Percentiles rank a stretch among this genome's conserved stretches.
phyloP scores from a whole-genome alignment of 176 grass and related monocot species.

The Areca catechu region DNA sequence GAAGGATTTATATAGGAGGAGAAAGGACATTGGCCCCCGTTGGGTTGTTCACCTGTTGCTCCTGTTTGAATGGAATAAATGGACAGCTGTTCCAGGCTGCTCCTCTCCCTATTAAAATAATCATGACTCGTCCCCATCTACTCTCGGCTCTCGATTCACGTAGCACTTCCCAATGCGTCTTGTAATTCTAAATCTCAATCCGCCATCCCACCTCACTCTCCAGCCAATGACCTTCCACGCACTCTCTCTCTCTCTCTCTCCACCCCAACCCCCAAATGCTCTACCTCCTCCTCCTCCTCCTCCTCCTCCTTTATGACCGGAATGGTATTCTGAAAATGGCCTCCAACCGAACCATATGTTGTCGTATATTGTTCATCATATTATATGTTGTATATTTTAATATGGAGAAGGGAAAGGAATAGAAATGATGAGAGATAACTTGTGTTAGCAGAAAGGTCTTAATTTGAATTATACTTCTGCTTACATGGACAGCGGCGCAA shows the following conservation, averaged over 20 bases:
- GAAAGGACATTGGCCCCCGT: conserved; percentile 4
- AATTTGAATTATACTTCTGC: too few relatives aligned
- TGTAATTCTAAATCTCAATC: conserved; percentile 41
- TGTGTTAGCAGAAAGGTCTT: too few relatives aligned
- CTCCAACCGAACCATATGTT: too few relatives aligned
- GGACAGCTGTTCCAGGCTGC: conserved; percentile 25
- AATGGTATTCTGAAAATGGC: too few relatives aligned
- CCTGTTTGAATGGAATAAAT: conserved; percentile 69
- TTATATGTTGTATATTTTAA: too few relatives aligned
- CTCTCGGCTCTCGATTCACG: conserved; percentile 3
- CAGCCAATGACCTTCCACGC: conserved; percentile 30
- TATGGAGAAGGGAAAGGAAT: too few relatives aligned
- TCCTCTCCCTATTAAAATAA: conserved; percentile 8
- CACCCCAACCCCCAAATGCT: too few relatives aligned
- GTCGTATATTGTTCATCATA: too few relatives aligned
- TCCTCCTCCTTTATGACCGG: too few relatives aligned
- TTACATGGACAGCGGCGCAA: too few relatives aligned
- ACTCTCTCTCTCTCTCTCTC: background rate
- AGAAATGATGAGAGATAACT: too few relatives aligned
- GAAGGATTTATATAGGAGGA: conserved; percentile 57
- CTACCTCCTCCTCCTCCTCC: too few relatives aligned
- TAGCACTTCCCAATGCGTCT: conserved; percentile 37
- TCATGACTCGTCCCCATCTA: conserved; percentile 14
- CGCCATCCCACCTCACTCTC: conserved; percentile 33
- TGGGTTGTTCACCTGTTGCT: background rate